Base-by-base conservation (phyloP, 306 rosid species). In the Senna tora region DNA sequence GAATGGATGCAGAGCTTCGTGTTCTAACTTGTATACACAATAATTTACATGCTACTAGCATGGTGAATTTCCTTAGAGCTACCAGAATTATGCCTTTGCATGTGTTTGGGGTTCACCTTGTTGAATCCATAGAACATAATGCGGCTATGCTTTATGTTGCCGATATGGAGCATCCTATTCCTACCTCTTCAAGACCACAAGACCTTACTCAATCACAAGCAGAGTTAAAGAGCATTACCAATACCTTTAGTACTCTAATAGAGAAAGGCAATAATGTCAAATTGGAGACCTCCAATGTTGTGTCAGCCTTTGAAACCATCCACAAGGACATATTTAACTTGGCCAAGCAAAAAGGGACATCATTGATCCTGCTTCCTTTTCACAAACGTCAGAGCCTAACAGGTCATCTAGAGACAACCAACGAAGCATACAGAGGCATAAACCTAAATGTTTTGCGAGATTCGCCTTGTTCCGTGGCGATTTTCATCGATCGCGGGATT, bases 381-480 rank as follows among this genome's bases (percentile, higher is more conserved):
- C 87, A 83, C 71, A 79, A 79, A 32, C 43, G 61, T 17, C n/a
- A 14, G 34, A 73, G 7, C 4, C 15, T 32, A 0, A 79, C 67
- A 43, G 76, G 74, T 6, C n/a, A 4, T 2, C 28, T 49, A 16
- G 84, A 76, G 64, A 32, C 16, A 11, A 22, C 42, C 15, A 56
- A 67, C 1, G 21, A 1, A 2, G 54, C 61, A 33, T 45, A 66
- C 17, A 12, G 34, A 50, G 71, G 17, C 42, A 71, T 83, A 30
- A 83, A 83, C 70, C 36, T 15, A 4, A 75, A 79, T 21, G 76
- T 79, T 25, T 1, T 75, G 3, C 57, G 28, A 15, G 10, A 56
- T 2, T 66, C 87, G 17, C 84, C 87, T 28, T 79, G 87, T 67
- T 83, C 87, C 0, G 77, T 76, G 0, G 87, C 66, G 17, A 62